phyloP scores from a whole-genome alignment of 2,329 filamentous ascomycete genomes.

The Trichoderma breve region DNA sequence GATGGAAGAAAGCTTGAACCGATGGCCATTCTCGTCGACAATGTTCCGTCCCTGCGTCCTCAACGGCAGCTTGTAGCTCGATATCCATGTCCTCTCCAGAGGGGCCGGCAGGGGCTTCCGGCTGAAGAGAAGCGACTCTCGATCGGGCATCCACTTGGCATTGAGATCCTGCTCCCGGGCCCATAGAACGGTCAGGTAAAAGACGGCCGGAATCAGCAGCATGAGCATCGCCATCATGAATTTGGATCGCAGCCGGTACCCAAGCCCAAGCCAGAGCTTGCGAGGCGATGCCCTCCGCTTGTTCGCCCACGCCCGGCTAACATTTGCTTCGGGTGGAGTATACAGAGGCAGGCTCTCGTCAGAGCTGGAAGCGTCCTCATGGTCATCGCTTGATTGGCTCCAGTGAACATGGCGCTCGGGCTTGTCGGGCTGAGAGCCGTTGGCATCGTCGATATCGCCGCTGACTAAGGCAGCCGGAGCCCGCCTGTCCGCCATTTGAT shows the following conservation, averaged over 20 bases:
- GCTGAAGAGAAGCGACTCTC: constrained; percentile 45
- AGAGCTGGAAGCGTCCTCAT: not conserved
- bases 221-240: constrained; percentile 40
- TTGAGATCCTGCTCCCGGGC: constrained; percentile 44
- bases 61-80: constrained; percentile 55
- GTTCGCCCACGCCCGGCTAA: constrained; percentile 6
- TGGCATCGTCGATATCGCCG: not conserved
- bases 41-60: constrained; percentile 59
- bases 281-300: not conserved
- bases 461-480: not conserved
- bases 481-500: not conserved
- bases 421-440: not conserved
- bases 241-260: not conserved
- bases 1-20: constrained; percentile 62
- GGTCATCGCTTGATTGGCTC: constrained; percentile 8
- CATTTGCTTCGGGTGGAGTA: constrained; percentile 2
- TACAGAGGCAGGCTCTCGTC: constrained; percentile 16
- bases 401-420: constrained; percentile 14
- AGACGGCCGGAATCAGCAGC: constrained; percentile 25
- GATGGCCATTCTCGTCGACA: constrained; percentile 54
- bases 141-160: constrained; percentile 51
- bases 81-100: constrained; percentile 42
- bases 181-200: constrained; percentile 44
- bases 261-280: constrained; percentile 11
- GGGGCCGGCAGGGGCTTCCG: constrained; percentile 48